Evolutionary conservation across 441 rosid species (phyloP).

Genomic region (Brassica hybrid): DNA sequence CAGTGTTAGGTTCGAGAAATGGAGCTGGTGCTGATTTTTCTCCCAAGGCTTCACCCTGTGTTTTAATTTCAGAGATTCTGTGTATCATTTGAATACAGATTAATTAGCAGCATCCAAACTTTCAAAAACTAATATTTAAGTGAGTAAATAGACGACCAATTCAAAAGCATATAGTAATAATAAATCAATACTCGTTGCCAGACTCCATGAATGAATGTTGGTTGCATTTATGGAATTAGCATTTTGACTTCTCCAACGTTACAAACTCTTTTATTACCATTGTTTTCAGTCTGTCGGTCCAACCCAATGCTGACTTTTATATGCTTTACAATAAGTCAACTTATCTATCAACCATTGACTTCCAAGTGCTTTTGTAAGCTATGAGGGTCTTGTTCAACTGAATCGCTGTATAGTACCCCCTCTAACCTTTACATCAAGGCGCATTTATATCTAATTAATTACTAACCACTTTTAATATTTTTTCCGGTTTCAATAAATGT

Average conservation of each 20-base stretch:
- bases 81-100: background rate
- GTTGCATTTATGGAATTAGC: too few relatives aligned
- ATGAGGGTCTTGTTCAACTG: background rate
- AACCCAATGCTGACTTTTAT: conserved; percentile 23
- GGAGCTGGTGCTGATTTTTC: conserved; percentile 60
- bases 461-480: background rate
- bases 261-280: too few relatives aligned
- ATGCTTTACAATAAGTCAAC: conserved; percentile 29
- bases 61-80: background rate
- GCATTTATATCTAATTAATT: conserved; percentile 24
- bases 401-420: conserved; percentile 3
- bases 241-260: too few relatives aligned
- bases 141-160: conserved; percentile 6
- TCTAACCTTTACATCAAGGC: conserved; percentile 31
- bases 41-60: conserved; percentile 60
- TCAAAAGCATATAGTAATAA: conserved; percentile 1
- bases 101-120: conserved; percentile 14
- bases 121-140: background rate
- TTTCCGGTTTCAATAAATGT: conserved; percentile 9
- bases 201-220: conserved; percentile 14
- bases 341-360: conserved; percentile 30
- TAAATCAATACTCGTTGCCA: conserved; percentile 7
- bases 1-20: conserved; percentile 55
- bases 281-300: too few relatives aligned
- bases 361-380: background rate